Percentiles rank a stretch among this genome's conserved stretches.
These are phyloP conservation scores for Arthrobotrys megalospora DNA, from an alignment of 2,329 filamentous ascomycete species.

Conservation along the genomic window DNA sequence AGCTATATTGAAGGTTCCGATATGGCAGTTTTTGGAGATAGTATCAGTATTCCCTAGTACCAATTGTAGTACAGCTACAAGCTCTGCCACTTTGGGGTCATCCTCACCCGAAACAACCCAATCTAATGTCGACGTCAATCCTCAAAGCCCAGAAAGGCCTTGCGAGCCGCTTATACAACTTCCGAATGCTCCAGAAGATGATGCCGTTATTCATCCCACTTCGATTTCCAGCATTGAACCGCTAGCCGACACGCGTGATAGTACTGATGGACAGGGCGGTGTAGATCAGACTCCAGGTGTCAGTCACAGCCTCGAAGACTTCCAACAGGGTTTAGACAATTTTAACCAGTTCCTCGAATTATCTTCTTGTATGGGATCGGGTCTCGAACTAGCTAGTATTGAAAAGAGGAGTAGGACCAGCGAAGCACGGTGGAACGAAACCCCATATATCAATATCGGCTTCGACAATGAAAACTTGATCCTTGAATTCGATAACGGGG, in stretches of 20 bases:
- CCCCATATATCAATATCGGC: background rate
- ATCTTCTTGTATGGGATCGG: background rate
- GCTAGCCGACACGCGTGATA: background rate
- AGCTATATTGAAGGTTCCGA: slow-evolving; percentile 1
- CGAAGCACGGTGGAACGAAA: background rate
- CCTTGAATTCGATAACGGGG: background rate
- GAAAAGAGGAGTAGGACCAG: background rate
- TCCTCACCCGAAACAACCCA: background rate
- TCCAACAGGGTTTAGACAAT: background rate
- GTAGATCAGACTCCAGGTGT: background rate
- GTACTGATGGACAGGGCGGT: background rate
- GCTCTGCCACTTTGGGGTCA: background rate
- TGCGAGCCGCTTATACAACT: background rate
- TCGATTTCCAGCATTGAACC: background rate
- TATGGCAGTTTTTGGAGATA: background rate
- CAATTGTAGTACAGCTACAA: slow-evolving; percentile 2
- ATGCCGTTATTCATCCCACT: background rate
- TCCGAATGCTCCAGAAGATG: background rate
- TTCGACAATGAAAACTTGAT: background rate
- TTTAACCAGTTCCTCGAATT: background rate
- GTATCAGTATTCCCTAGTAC: slow-evolving; percentile 1
- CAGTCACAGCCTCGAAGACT: background rate
- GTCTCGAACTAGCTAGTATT: background rate
- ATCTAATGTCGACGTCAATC: background rate
- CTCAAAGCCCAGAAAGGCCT: background rate